Base-by-base conservation (phyloP, 257 asterid genomes). In the Jacaranda copaia region DNA sequence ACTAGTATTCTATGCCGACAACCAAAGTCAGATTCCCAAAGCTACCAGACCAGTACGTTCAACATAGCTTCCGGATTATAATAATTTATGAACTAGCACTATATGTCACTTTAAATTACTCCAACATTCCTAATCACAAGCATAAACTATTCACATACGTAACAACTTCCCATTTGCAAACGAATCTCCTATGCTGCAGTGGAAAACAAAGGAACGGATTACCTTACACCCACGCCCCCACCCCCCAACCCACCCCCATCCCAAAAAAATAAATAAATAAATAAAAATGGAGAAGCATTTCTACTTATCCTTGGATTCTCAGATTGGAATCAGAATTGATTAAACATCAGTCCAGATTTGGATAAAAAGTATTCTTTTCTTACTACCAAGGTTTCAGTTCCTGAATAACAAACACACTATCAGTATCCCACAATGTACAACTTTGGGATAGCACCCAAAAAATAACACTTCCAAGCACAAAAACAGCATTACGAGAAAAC, bases 21-120 rank as follows among this genome's bases (percentile, higher is more conserved):
- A n/a, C 42, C 60, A 61, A 36, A 65, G 55, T 42, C 53, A 6
- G 43, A 68, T 60, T 60, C 80, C 70, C 13, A 16, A 57, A 63
- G 62, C 75, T 70, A 64, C 63, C 64, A 56, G 25, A 59, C 14
- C 58, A 66, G 25, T 48, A 10, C 45, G 52, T 42, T 60, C 46
- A 45, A 58, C 18, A 45, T 67, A 80, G 72, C 66, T 25, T 8
- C 71, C 5, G 36, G 40, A 20, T 62, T 15, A 43, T 38, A 55
- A 20, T n/a, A 14, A 70, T 49, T 12, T 43, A 13, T 18, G 58
- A 78, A 70, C 63, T 20, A 58, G 71, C 56, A 48, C 9, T 51
- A 51, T 36, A 10, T 65, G 65, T 45, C 12, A 45, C n/a, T 16
- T 40, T 11, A 5, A 36, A 39, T 14, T 36, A 56, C 60, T 13